Evolutionary conservation across 805 yeast species (phyloP).

Genomic region (Huiozyma naganishii): DNA sequence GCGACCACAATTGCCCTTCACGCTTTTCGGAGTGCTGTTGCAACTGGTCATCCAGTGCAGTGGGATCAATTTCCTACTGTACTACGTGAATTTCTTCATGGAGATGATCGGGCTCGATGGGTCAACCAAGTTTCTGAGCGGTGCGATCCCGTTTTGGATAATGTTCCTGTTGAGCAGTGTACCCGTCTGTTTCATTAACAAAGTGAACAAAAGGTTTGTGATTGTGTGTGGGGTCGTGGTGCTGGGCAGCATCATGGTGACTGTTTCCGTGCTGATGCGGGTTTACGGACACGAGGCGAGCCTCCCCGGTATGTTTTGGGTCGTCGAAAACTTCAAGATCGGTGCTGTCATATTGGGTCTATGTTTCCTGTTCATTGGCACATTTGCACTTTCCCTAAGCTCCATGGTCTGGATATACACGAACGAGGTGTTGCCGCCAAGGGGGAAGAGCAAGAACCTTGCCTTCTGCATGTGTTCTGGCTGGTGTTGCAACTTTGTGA

Average conservation of each 20-base stretch:
- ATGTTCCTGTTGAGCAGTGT: slow-evolving; percentile 33
- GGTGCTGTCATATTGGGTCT: not conserved
- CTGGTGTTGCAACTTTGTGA: slow-evolving; percentile 32
- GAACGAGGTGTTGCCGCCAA: slow-evolving; percentile 37
- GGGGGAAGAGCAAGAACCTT: slow-evolving; percentile 37
- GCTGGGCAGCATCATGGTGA: slow-evolving; percentile 28
- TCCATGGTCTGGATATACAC: slow-evolving; percentile 42
- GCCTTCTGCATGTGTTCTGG: slow-evolving; percentile 37
- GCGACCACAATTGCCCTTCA: slow-evolving; percentile 26
- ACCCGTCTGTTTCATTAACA: slow-evolving; percentile 36
- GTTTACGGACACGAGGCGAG: not conserved
- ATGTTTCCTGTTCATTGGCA: slow-evolving; percentile 9
- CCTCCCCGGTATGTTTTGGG: not conserved
- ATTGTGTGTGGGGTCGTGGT: slow-evolving; percentile 34
- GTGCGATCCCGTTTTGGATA: slow-evolving; percentile 33
- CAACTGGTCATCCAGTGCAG: slow-evolving; percentile 38
- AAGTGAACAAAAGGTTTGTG: slow-evolving; percentile 37
- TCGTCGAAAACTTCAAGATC: not conserved
- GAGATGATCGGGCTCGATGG: slow-evolving; percentile 37
- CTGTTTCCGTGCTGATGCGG: slow-evolving; percentile 20
- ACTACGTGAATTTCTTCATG: slow-evolving; percentile 37
- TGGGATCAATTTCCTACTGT: slow-evolving; percentile 35
- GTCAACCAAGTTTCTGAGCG: slow-evolving; percentile 24
- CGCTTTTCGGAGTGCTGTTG: slow-evolving; percentile 29
- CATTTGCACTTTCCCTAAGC: slow-evolving; percentile 37